Evolutionary conservation across 2,329 filamentous ascomycete species (phyloP), one percentile per base, ranked within the genome.

Genomic region (Diaporthe humulicola): DNA sequence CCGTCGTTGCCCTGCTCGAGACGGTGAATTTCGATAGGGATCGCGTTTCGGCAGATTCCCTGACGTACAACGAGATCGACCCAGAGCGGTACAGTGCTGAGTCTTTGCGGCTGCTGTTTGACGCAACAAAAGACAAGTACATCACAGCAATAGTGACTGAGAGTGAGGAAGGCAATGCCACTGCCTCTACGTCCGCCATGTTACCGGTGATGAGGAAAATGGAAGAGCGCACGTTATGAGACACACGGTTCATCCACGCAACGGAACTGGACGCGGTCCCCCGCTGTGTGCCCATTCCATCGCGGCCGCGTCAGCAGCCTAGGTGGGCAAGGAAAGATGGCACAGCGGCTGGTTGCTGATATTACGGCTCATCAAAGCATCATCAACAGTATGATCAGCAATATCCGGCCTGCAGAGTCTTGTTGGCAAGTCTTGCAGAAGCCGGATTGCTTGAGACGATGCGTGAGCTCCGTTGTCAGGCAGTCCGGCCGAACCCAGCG

Each of bases 11-110:
- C 4, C 93, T 97, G 75, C 98, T 95, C 83, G 96, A 98, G 86
- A 97, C 94, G 5, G 93, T 98, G 86, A 99, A 98, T 85, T 98
- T 98, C 83, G 94, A 97, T 80, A 40, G 90, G 86, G 92, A 95
- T 79, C 93, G 95, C 74, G 95, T 98, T 15, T 94, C 95, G 9
- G 91, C 97, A 19, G 97, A 98, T 84, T 96, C 95, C 33, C 94
- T 98, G 78, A 96, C 97, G 56, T 93, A 95, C 80, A 99, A 99
- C 83, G 97, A 99, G 86, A 93, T 98, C 76, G 95, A 85, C 89
- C 96, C 83, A 81, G 95, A 84, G 91, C 93, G 83, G 88, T 95
- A 85, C 85, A 86, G 87, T 22, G 84, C 85, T 25, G 86, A 86
- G 52, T 85, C 84, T 4, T 90, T 91, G 81, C 84, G 90, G 25